Conservation (phyloP, 2,329 filamentous ascomycete genomes). For the Microdochium trichocladiopsis region DNA sequence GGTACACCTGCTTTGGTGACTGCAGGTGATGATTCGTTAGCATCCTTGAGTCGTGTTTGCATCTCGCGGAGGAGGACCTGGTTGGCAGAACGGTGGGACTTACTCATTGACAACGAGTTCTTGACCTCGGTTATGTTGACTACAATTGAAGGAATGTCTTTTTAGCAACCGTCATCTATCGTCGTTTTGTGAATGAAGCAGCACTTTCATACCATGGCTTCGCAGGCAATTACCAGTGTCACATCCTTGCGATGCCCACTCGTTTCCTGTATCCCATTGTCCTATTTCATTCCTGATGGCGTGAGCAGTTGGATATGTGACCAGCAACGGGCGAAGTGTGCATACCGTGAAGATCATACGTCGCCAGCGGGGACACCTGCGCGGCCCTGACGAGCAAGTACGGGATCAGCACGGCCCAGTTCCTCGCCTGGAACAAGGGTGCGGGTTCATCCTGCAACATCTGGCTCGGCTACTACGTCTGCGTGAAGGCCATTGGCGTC, state of each 20-base stretch:
- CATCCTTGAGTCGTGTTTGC: too few species aligned
- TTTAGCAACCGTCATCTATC: too few species aligned
- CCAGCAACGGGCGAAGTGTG: background rate
- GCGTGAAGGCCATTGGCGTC: too few species aligned
- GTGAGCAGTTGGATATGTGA: background rate
- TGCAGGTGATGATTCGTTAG: background rate
- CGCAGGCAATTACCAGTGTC: background rate
- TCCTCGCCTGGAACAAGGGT: too few species aligned
- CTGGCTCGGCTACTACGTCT: too few species aligned
- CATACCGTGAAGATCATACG: background rate
- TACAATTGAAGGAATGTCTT: background rate
- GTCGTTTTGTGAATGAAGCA: background rate
- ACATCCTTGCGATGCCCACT: background rate
- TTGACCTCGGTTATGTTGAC: background rate
- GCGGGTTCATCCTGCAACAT: too few species aligned
- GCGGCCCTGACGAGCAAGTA: too few species aligned
- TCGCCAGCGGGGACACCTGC: too few species aligned
- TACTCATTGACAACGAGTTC: background rate
- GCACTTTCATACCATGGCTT: background rate
- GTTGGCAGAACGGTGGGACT: background rate
- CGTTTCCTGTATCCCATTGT: background rate
- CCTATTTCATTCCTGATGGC: background rate
- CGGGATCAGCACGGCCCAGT: too few species aligned
- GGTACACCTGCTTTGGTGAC: background rate
- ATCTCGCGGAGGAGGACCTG: too few species aligned